Base-by-base conservation (phyloP, 192 early-diverging fungal genomes). In the Podila clonocystis region DNA sequence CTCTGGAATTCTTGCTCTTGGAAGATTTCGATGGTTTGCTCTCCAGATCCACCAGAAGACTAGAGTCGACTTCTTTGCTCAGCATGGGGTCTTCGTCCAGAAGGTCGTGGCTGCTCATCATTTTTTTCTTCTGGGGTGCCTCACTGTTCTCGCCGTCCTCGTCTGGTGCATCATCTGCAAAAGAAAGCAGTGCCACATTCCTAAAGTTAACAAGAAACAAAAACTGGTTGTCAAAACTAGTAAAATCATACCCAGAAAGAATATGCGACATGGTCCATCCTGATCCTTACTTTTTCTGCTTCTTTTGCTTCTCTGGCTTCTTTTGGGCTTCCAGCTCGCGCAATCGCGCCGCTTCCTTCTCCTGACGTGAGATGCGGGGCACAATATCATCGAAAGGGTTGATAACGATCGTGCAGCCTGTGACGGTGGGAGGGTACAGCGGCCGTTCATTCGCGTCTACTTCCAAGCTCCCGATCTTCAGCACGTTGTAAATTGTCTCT, bases 371-470 rank as follows among this genome's bases (percentile, higher is more conserved):
- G 22, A 88, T 89, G 12, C 97, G 88, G 2, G 93, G 93, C 7
- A 91, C 80, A 64, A 99, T 97, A 71, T 99, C 96, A 30, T 95
- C 88, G 84, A 99, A 97, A 9, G 96, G 97, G 75, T 97, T 98
- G 28, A 89, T 83, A 24, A 97, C 73, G 2, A 99, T 91, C 5
- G 91, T 89, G 2, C 88, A 86, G 9, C 71, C 65, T 29, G 79
- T 84, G 38, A 99, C 90, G 45, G 85, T 85, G 26, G 91, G 89
- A 50, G 94, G 95, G 65, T 92, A 92, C 20, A 91, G 49, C 0
- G 96, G 97, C 41, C 93, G 80, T 61, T 99, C 96, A 19, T 93
- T 86, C 31, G 89, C 85, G 72, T 97, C 95, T 0, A 90, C 75
- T 65, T 97, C 96, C 29, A 93, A 68, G 17, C 93, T 93, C 24